A percentile compares a stretch with the other conserved stretches of the same genome.
Evolutionary conservation across 148 eudicot genomes (phyloP).

Genomic region (Rhododendron simsii): DNA sequence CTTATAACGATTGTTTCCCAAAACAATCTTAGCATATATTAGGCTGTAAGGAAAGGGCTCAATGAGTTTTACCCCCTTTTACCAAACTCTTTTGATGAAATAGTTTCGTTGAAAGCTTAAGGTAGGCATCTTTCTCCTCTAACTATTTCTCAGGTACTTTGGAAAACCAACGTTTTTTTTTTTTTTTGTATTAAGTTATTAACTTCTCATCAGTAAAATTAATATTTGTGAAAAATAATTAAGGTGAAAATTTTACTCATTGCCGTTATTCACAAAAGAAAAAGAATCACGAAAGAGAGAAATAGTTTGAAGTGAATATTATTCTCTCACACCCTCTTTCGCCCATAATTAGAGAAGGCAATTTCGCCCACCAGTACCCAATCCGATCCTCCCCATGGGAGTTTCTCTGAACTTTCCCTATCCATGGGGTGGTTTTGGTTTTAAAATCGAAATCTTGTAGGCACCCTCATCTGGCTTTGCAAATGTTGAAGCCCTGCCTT

Average conservation of each 20-base stretch:
- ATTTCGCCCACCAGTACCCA: not conserved
- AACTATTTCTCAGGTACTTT: not conserved
- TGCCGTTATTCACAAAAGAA: not conserved
- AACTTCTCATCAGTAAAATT: not conserved
- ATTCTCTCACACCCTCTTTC: not conserved
- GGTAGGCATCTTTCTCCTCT: not conserved
- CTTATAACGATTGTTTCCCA: not conserved
- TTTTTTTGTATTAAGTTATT: not conserved
- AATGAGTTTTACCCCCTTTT: not conserved
- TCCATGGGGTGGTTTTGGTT: too few relatives aligned
- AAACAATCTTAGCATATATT: not conserved
- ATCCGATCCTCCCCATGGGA: not conserved
- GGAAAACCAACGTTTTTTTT: not conserved
- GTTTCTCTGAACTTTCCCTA: too few relatives aligned
- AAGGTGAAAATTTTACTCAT: not conserved
- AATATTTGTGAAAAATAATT: too few relatives aligned
- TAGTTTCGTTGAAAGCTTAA: not conserved
- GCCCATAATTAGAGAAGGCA: not conserved
- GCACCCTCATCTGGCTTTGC: too few relatives aligned
- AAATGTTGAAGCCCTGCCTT: too few relatives aligned
- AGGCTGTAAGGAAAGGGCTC: not conserved
- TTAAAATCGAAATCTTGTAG: too few relatives aligned
- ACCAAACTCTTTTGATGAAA: not conserved
- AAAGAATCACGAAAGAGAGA: not conserved
- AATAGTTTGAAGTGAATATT: not conserved